A percentile compares a stretch with the other conserved stretches of the same genome.
phyloP scores from a whole-genome alignment of 306 rosid species.

The Oemleria cerasiformis region DNA sequence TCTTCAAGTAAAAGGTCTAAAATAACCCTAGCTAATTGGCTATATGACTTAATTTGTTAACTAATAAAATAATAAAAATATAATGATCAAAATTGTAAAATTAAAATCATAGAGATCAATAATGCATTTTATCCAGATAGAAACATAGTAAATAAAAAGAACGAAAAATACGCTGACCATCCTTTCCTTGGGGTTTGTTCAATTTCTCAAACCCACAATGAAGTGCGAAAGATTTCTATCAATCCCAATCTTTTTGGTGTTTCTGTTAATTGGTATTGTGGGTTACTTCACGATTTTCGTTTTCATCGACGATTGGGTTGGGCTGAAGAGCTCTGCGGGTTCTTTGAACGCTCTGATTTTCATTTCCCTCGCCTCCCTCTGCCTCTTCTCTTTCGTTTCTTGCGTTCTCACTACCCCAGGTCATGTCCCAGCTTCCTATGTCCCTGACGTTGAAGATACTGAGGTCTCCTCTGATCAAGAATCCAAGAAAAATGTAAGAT shows the following conservation, averaged over 20 bases:
- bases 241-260: slow-evolving; percentile 50
- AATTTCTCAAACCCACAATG: slow-evolving; percentile 22
- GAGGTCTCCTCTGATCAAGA: slow-evolving; percentile 28
- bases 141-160: no score
- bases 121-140: no score
- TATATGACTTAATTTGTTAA: no score
- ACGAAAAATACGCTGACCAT: no score
- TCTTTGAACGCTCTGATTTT: slow-evolving; percentile 51
- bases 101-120: no score
- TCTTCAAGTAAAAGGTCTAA: no score
- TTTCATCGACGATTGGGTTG: slow-evolving; percentile 70
- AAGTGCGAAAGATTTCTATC: slow-evolving; percentile 47
- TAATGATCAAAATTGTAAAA: no score
- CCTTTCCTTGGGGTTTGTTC: neutral
- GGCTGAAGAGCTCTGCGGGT: slow-evolving; percentile 62
- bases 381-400: slow-evolving; percentile 61
- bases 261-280: slow-evolving; percentile 43
- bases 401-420: slow-evolving; percentile 85
- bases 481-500: slow-evolving; percentile 52
- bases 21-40: no score
- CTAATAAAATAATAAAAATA: no score
- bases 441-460: slow-evolving; percentile 71
- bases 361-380: slow-evolving; percentile 48
- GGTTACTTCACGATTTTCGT: slow-evolving; percentile 63
- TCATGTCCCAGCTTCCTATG: slow-evolving; percentile 60